Conservation (phyloP, 1,139 yeast genomes). For the Kodamaea derodonti region DNA sequence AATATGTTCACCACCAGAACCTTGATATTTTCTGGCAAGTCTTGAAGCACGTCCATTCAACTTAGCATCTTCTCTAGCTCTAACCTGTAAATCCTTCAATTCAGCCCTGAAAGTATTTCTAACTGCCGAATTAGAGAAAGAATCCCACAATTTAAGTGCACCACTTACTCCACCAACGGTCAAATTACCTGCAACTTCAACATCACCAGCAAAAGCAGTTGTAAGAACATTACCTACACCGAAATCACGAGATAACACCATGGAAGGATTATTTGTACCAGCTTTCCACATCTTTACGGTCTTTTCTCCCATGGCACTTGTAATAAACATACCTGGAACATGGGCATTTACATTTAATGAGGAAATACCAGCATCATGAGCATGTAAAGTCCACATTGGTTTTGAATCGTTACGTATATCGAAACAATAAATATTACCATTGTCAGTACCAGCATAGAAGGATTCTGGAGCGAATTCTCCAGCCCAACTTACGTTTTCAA, state of each 20-base stretch:
- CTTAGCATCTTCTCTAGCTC: constrained; percentile 57
- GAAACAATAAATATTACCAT: constrained; percentile 84
- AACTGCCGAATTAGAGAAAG: constrained; percentile 76
- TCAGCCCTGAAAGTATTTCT: constrained; percentile 64
- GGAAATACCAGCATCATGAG: constrained; percentile 93
- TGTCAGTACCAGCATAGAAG: constrained; percentile 88
- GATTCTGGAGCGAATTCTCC: constrained; percentile 49
- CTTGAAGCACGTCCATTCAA: constrained; percentile 60
- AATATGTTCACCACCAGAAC: constrained; percentile 49
- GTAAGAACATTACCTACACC: constrained; percentile 93
- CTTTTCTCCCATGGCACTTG: constrained; percentile 92
- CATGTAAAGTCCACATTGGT: constrained; percentile 94
- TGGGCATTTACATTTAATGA: constrained; percentile 67
- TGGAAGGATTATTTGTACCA: constrained; percentile 60
- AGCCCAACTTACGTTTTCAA: constrained; percentile 78
- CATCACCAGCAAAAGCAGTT: constrained; percentile 80
- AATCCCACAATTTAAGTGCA: constrained; percentile 88
- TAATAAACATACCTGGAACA: constrained; percentile 72
- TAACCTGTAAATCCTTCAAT: constrained; percentile 47
- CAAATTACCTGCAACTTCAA: constrained; percentile 79
- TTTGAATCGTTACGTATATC: constrained; percentile 70
- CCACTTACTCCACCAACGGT: constrained; percentile 87
- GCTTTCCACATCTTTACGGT: constrained; percentile 84
- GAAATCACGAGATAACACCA: constrained; percentile 88
- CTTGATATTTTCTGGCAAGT: constrained; percentile 65